Percentiles rank a stretch among this genome's conserved stretches.
phyloP scores from a whole-genome alignment of 176 grass and related monocot species.

The Bolboschoenus planiculmis region DNA sequence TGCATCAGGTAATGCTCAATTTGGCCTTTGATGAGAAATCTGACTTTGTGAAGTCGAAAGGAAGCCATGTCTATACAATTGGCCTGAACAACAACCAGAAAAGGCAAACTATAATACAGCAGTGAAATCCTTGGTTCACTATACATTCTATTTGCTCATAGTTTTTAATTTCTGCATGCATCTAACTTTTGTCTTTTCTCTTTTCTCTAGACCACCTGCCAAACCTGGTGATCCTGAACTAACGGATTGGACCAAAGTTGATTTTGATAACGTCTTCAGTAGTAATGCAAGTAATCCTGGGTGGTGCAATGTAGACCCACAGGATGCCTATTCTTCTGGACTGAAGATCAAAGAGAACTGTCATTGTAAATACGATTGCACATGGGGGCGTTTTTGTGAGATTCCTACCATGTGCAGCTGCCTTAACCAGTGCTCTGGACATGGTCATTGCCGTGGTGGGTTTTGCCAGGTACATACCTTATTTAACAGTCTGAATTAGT shows the following conservation, averaged over 20 bases:
- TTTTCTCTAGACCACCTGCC: constrained; percentile 43
- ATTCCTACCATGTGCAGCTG: constrained; percentile 63
- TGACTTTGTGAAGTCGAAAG: not conserved
- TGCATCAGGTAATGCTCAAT: not conserved
- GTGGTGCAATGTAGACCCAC: constrained; percentile 91
- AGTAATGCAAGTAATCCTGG: constrained; percentile 62
- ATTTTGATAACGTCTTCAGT: constrained; percentile 80
- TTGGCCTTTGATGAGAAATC: not conserved
- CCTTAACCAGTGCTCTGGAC: constrained; percentile 81
- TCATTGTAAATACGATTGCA: constrained; percentile 89
- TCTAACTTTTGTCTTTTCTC: not conserved
- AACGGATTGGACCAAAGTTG: constrained; percentile 60
- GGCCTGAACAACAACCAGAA: not conserved
- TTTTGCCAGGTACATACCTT: constrained; percentile 66
- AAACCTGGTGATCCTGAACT: constrained; percentile 54
- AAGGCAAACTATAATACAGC: not conserved
- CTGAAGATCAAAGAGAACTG: constrained; percentile 80
- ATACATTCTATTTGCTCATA: constrained; percentile 21
- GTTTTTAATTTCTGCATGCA: constrained; percentile 23
- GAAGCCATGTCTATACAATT: not conserved
- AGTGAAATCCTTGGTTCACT: not conserved
- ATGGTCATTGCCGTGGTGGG: constrained; percentile 83
- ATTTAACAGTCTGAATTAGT: not conserved
- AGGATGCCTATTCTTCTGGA: constrained; percentile 67
- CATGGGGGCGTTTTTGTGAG: constrained; percentile 75